Percentiles rank a stretch among this genome's conserved stretches.
These are phyloP conservation scores for Linnemannia elongata DNA, from an alignment of 192 early-diverging fungal species.

Conservation along the genomic window DNA sequence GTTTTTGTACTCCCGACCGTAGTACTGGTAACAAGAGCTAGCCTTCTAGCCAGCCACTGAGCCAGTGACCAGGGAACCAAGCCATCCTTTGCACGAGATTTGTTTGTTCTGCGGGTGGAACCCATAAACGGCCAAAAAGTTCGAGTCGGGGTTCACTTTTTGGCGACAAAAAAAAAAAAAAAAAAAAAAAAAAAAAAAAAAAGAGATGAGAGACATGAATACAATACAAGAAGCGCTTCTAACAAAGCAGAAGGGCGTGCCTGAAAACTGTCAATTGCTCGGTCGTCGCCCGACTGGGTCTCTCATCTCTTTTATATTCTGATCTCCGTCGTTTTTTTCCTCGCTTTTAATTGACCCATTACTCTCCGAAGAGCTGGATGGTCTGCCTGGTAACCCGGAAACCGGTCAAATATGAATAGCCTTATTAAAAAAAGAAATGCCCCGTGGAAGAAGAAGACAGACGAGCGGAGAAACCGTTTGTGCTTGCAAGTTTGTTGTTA, in stretches of 20 bases:
- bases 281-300: constrained; percentile 2
- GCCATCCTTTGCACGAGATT: neutral
- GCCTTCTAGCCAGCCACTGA: neutral
- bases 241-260: neutral
- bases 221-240: no score
- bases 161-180: neutral
- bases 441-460: neutral
- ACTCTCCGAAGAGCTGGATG: neutral
- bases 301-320: neutral
- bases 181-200: neutral
- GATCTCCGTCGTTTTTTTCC: neutral
- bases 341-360: neutral
- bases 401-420: neutral
- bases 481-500: no score
- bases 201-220: neutral
- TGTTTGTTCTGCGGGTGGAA: neutral
- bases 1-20: constrained; percentile 3
- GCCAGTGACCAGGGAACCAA: neutral
- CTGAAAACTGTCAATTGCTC: neutral
- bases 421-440: neutral
- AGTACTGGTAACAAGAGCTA: neutral
- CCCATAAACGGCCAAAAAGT: neutral
- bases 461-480: neutral
- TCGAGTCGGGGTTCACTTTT: neutral
- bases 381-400: neutral